phyloP scores from a whole-genome alignment of 2,329 filamentous ascomycete genomes.

The Drechslerella stenobrocha region DNA sequence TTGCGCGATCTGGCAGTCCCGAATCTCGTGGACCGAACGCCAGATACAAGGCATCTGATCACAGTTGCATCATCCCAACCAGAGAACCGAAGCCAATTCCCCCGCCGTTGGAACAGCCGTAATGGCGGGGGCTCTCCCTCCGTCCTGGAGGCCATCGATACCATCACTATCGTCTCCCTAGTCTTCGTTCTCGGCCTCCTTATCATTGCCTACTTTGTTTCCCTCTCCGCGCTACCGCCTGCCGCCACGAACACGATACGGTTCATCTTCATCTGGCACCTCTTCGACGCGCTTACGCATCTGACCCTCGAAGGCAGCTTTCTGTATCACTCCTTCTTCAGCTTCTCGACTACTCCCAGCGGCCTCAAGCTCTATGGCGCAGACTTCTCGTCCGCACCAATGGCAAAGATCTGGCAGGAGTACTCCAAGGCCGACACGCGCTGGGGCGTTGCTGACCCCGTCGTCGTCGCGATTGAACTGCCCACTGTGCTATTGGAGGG shows the following conservation, averaged over 20 bases:
- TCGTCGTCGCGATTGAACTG: constrained; percentile 67
- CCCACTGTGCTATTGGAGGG: constrained; percentile 68
- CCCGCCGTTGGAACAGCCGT: too few species aligned
- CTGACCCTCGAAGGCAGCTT: constrained; percentile 77
- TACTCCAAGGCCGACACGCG: constrained; percentile 67
- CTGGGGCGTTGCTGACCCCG: constrained; percentile 67
- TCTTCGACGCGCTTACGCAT: constrained; percentile 89
- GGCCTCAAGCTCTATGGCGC: constrained; percentile 41
- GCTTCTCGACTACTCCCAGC: constrained; percentile 12
- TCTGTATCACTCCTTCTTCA: constrained; percentile 47
- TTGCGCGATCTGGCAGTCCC: too few species aligned
- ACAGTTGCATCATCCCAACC: too few species aligned
- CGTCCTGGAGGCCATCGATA: constrained; percentile 48
- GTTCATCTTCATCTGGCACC: constrained; percentile 89
- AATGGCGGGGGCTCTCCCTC: constrained; percentile 33
- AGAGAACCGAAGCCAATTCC: too few species aligned
- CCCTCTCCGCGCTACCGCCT: constrained; percentile 59
- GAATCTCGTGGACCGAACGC: too few species aligned
- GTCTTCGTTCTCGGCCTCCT: constrained; percentile 49
- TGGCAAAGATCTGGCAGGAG: constrained; percentile 69
- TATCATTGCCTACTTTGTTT: constrained; percentile 50
- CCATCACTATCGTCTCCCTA: constrained; percentile 51
- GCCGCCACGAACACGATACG: constrained; percentile 65
- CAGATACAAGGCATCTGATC: too few species aligned
- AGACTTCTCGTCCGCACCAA: constrained; percentile 54